Base-by-base conservation (phyloP, 2,329 filamentous ascomycete species). In the Zymoseptoria tritici region DNA sequence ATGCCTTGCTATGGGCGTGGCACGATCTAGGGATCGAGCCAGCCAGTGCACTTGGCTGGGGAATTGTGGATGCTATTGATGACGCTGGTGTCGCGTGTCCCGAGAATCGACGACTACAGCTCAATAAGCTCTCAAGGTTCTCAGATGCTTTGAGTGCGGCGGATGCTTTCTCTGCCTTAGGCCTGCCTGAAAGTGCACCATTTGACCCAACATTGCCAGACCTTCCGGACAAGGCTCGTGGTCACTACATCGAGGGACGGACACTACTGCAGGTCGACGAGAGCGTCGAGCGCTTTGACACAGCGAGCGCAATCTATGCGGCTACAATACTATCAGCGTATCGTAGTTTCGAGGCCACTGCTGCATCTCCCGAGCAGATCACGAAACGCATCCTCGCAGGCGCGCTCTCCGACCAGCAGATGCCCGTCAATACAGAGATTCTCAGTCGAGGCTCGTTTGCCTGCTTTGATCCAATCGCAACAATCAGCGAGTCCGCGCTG, bases 131-230 rank as follows among this genome's bases (percentile, higher is more conserved):
- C 54, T 82, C 83, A 19, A 70, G 74, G 1, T 83, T 86, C 62
- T 76, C 80, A 9, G 83, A 85, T 8, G 74, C 79, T 1, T 77
- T 89, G 73, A 91, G 90, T 70, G 80, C 81, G 49, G 81, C 84
- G 20, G 89, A 94, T 72, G 60, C 87, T 1, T 83, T 79, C 68
- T 83, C 83, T 21, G 72, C 75, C 16, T 74, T 78, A 22, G 76
- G 77, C 4, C 79, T 83, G 54, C 79, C 78, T 3, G 72, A 55
- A 3, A 60, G 56, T 13, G 60, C 59, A 20, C 65, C 66, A 13
- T 72, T 90, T 22, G 90, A 95, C 67, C 73, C 85, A 3, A 85
- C 86, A 0, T 73, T 83, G 22, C 87, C 89, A 0, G 76, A 79
- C 1, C 76, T 89, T 5, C 70, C 77, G 0, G 76, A 78, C 9